phyloP scores from a whole-genome alignment of 83 land plant genomes.

The Thuja plicata region DNA sequence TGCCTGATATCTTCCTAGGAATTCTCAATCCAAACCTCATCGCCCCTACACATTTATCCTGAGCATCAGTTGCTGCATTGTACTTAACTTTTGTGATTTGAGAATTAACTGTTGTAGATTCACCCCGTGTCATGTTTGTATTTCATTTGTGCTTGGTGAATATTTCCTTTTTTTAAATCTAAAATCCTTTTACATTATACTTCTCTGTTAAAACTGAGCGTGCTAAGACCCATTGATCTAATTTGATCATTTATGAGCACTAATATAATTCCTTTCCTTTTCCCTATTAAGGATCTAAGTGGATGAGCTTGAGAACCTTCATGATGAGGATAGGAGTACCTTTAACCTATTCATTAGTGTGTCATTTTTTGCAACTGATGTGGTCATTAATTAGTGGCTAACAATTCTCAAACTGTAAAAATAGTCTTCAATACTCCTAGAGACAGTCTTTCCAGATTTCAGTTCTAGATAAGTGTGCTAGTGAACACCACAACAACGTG shows the following conservation, averaged over 20 bases:
- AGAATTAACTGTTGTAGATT: no score
- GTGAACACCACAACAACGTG: background rate
- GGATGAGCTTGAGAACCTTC: background rate
- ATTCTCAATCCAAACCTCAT: background rate
- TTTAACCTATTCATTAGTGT: background rate
- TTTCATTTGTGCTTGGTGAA: background rate
- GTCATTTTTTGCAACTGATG: background rate
- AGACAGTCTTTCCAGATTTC: background rate
- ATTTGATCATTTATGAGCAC: background rate
- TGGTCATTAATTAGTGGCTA: background rate
- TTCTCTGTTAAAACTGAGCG: background rate
- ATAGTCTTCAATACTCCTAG: background rate
- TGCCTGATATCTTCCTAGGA: background rate
- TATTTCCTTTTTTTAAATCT: no score
- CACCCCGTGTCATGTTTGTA: background rate
- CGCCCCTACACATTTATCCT: no score
- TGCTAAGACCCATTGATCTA: no score
- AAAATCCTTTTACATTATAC: background rate
- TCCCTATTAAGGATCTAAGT: background rate
- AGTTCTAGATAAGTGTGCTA: background rate
- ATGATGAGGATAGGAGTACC: background rate
- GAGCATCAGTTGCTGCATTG: background rate
- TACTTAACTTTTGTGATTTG: background rate
- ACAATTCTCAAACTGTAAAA: background rate
- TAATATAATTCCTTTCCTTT: background rate